Evolutionary conservation across 345 rosid genomes (phyloP).

Genomic region (Eucalyptus sp.): DNA sequence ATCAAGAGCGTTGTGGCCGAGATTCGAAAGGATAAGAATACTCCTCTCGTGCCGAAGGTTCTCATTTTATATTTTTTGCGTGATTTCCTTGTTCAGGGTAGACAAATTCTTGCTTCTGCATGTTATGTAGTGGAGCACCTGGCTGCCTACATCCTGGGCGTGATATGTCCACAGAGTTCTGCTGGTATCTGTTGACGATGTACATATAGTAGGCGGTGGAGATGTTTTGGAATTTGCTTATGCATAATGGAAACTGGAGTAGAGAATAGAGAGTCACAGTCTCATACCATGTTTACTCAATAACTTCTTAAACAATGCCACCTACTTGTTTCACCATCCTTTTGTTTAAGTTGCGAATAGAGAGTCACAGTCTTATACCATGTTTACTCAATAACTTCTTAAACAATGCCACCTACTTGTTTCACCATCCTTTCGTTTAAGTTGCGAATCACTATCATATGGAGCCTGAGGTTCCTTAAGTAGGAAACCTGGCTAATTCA

Average conservation of each 20-base stretch:
- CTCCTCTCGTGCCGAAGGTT: constrained; percentile 81
- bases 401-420: neutral
- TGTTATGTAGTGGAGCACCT: neutral
- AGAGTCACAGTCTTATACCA: neutral
- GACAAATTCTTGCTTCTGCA: neutral
- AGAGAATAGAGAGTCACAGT: neutral
- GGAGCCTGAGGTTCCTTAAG: neutral
- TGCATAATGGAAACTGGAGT: neutral
- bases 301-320: neutral
- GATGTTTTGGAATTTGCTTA: neutral
- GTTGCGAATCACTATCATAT: neutral
- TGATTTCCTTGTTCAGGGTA: neutral
- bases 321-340: neutral
- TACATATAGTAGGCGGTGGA: neutral
- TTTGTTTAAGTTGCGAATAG: neutral
- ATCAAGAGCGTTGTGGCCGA: constrained; percentile 32
- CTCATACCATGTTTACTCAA: neutral
- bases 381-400: neutral
- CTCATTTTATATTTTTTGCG: neutral
- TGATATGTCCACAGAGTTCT: neutral
- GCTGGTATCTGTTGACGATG: neutral
- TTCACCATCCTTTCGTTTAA: neutral
- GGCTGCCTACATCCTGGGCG: neutral
- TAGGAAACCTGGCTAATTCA: neutral
- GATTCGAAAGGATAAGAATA: constrained; percentile 37